Base-by-base conservation (phyloP, 495 filamentous ascomycete species). In the Hypoxylon fragiforme region DNA sequence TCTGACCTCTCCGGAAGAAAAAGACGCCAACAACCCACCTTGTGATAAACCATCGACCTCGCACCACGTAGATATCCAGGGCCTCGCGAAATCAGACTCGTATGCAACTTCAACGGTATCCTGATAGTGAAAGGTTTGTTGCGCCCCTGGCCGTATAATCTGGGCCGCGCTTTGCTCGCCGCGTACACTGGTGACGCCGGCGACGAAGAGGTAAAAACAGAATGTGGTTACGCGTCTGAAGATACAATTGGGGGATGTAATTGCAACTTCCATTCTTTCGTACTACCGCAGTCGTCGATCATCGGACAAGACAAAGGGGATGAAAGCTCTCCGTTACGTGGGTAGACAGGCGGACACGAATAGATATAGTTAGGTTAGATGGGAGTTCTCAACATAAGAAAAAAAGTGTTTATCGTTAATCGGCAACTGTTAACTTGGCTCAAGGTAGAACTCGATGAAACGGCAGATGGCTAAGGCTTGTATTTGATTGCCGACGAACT, bases 1-100 rank as follows among this genome's bases (percentile, higher is more conserved):
- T 30, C 3, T 16, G n/a, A 32, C 13, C 24, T 14, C 6, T 2
- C 3, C 8, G 41, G n/a, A n/a, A n/a, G n/a, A n/a, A n/a, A n/a
- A n/a, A n/a, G n/a, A n/a, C n/a, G n/a, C n/a, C n/a, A 44, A 24
- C 16, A 18, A 44, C 41, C 41, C 13, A 44, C 41, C 41, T 44
- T 44, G 13, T 19, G 22, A n/a, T 2, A 44, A 13, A 2, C 41
- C 41, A 18, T 44, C 14, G 1, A 44, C 41, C 14, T 44, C 14
- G 26, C 44, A 37, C 44, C 31, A 37, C 1, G 31, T 37, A 7
- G 7, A 8, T 38, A 37, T 6, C 44, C 44, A 47, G 20, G 30
- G 44, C 9, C 18, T 36, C 3, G 44, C 31, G 19, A 36, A 37
- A 24, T 24, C 21, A 3, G 44, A 36, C 30, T 36, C 12, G 12